Conservation (phyloP, 2,329 filamentous ascomycete species). For the Sarocladiaceae sp. region DNA sequence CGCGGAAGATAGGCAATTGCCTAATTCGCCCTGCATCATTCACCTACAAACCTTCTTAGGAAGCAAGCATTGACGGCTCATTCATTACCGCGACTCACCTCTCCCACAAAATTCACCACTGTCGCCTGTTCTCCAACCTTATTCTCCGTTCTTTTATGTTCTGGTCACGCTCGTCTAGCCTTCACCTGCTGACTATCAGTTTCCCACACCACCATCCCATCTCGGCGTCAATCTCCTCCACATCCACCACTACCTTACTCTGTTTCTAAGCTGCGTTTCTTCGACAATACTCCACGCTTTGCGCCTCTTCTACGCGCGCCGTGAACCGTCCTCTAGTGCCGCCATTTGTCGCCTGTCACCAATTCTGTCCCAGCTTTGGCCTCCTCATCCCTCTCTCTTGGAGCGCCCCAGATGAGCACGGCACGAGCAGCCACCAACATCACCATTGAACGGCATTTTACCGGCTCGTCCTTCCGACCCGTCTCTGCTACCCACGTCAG, state of each 20-base stretch:
- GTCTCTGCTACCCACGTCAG: background rate
- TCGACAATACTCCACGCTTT: too few species aligned
- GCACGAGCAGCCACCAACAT: background rate
- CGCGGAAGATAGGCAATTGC: too few species aligned
- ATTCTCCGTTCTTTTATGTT: background rate
- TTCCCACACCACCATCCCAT: conserved; percentile 2
- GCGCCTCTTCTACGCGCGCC: too few species aligned
- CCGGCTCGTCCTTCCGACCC: background rate
- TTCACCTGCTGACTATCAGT: conserved; percentile 2
- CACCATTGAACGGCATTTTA: background rate
- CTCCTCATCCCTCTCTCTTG: too few species aligned
- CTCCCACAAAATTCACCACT: background rate
- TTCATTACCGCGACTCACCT: background rate
- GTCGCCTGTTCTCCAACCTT: background rate
- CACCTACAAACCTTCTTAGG: too few species aligned
- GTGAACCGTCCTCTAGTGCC: too few species aligned
- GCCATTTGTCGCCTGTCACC: too few species aligned
- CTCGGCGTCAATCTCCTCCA: conserved; percentile 4
- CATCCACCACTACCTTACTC: background rate
- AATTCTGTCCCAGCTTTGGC: too few species aligned
- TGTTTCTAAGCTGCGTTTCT: too few species aligned
- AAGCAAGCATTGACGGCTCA: background rate
- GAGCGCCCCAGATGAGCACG: too few species aligned
- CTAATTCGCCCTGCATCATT: too few species aligned
- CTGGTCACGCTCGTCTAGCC: background rate